Conservation (phyloP, 2,329 filamentous ascomycete genomes). For the Calonectria pteridis region DNA sequence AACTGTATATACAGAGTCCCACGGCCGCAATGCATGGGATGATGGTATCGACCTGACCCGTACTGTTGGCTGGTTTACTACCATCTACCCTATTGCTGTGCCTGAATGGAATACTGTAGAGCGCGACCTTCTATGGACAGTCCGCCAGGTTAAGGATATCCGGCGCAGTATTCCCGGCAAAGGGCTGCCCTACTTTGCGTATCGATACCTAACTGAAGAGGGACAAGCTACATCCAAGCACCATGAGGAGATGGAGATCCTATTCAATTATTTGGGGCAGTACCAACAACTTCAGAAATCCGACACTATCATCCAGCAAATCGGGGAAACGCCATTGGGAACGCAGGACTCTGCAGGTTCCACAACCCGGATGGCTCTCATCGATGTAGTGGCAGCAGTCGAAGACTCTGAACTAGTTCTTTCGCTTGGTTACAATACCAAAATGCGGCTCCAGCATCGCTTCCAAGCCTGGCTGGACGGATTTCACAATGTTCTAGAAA, state of each 20-base stretch:
- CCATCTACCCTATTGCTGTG: slow-evolving; percentile 43
- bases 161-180: slow-evolving; percentile 29
- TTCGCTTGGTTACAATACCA: background rate
- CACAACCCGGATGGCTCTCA: background rate
- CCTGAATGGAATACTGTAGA: too few species aligned
- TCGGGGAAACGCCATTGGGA: background rate
- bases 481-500: background rate
- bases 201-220: slow-evolving; percentile 29
- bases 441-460: background rate
- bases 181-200: slow-evolving; percentile 38
- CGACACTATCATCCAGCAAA: slow-evolving; percentile 3
- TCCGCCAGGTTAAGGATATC: slow-evolving; percentile 38
- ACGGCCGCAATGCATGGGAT: slow-evolving; percentile 50
- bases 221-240: slow-evolving; percentile 42
- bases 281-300: slow-evolving; percentile 37
- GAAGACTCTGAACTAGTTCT: background rate
- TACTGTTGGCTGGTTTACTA: slow-evolving; percentile 54
- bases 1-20: slow-evolving; percentile 47
- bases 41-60: slow-evolving; percentile 43
- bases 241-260: slow-evolving; percentile 48
- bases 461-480: background rate
- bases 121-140: background rate
- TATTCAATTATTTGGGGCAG: slow-evolving; percentile 40
- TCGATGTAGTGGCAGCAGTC: background rate
- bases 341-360: background rate